Conservation (phyloP, 192 early-diverging fungal species). For the Coemansia sp. region DNA sequence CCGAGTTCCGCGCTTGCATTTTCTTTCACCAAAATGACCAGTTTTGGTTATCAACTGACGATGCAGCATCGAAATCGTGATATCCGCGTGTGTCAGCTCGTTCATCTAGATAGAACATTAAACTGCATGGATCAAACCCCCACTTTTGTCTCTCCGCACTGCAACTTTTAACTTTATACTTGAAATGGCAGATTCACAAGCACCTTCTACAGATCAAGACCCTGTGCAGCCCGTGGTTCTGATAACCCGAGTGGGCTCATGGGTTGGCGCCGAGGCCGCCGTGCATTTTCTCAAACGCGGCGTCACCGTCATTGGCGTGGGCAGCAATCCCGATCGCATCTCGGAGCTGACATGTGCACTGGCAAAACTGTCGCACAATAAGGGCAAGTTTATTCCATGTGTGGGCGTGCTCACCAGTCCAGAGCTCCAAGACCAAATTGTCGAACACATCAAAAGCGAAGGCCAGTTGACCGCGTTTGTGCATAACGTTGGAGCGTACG, state of each 20-base stretch:
- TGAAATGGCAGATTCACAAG: constrained; percentile 11
- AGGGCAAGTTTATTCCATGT: constrained; percentile 18
- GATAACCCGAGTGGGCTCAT: constrained; percentile 24
- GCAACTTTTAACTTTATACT: not conserved
- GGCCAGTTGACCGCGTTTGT: constrained; percentile 16
- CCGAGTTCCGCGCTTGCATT: not conserved
- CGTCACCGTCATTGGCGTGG: constrained; percentile 26
- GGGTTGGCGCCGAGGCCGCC: constrained; percentile 28
- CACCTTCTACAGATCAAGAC: not conserved
- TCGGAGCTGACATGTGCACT: constrained; percentile 1
- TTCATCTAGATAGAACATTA: not conserved
- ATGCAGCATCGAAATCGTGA: not conserved
- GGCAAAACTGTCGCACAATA: not conserved
- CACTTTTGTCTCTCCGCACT: not conserved
- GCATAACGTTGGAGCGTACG: constrained; percentile 27
- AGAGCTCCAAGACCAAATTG: constrained; percentile 4
- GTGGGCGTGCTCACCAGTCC: constrained; percentile 9
- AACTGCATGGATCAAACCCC: not conserved
- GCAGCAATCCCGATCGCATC: constrained; percentile 15
- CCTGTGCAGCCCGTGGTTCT: constrained; percentile 11
- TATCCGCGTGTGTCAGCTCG: not conserved
- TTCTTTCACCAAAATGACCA: not conserved
- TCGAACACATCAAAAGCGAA: constrained; percentile 5
- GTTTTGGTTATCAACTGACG: not conserved
- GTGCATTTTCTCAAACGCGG: constrained; percentile 16